phyloP scores from a whole-genome alignment of 208 protist genomes.

The Acanthamoeba sp. region DNA sequence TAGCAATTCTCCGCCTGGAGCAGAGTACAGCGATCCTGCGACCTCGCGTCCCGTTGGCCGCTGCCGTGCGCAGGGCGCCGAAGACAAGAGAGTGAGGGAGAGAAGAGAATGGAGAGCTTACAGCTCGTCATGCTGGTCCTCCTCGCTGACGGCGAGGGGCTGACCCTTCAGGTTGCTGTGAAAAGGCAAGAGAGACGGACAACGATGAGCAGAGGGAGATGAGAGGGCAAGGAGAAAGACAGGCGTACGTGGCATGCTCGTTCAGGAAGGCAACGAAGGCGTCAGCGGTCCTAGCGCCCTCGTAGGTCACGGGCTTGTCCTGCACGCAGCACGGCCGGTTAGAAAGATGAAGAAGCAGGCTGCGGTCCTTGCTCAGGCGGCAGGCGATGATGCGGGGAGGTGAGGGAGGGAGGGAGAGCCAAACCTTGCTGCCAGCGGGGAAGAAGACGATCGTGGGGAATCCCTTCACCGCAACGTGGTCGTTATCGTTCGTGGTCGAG shows the following conservation, averaged over 20 bases:
- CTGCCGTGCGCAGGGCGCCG: no score
- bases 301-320: conserved; percentile 72
- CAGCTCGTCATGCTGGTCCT: conserved; percentile 69
- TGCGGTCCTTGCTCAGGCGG: no score
- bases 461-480: conserved; percentile 77
- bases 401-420: neutral
- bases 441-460: conserved; percentile 88
- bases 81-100: neutral
- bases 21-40: no score
- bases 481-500: conserved; percentile 85
- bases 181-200: neutral
- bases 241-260: conserved; percentile 58
- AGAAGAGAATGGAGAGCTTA: neutral
- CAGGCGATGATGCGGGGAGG: no score
- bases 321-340: no score
- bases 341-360: neutral
- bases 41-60: no score
- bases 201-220: neutral
- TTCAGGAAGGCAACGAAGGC: conserved; percentile 76
- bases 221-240: neutral
- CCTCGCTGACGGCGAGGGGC: neutral
- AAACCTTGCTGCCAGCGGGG: conserved; percentile 67
- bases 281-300: conserved; percentile 75
- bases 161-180: conserved; percentile 24
- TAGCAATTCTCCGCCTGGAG: no score